Conservation (phyloP, 495 filamentous ascomycete genomes). For the Talaromyces nanjingensis region DNA sequence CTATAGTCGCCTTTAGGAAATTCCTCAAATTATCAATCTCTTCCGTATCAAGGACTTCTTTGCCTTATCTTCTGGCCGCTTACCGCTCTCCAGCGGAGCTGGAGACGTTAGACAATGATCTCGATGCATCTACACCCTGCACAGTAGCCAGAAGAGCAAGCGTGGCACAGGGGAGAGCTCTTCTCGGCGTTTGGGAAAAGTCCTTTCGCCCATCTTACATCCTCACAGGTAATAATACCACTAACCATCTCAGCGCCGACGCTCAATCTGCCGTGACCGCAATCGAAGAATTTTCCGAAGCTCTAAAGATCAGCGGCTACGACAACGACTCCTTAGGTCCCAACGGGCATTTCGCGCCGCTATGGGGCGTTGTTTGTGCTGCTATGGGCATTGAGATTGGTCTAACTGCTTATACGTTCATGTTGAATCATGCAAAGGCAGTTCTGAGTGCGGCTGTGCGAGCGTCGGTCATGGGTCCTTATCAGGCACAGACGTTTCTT, state of each 20-base stretch:
- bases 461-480: slow-evolving; percentile 84
- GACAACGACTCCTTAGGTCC: slow-evolving; percentile 26
- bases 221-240: slow-evolving; percentile 6
- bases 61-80: slow-evolving; percentile 79
- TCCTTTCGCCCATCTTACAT: slow-evolving; percentile 45
- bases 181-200: slow-evolving; percentile 85
- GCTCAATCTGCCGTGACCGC: slow-evolving; percentile 20
- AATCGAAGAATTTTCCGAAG: slow-evolving; percentile 32
- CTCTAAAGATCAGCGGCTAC: slow-evolving; percentile 26
- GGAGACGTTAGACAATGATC: slow-evolving; percentile 65
- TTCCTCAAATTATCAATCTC: slow-evolving; percentile 76
- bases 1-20: slow-evolving; percentile 48
- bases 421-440: slow-evolving; percentile 84
- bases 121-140: slow-evolving; percentile 82
- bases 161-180: slow-evolving; percentile 73
- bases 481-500: slow-evolving; percentile 79
- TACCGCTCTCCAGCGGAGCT: slow-evolving; percentile 54
- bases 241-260: slow-evolving; percentile 5
- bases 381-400: slow-evolving; percentile 53
- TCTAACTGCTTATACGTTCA: slow-evolving; percentile 76
- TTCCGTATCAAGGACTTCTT: slow-evolving; percentile 68
- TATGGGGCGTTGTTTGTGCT: slow-evolving; percentile 68
- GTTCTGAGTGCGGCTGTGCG: slow-evolving; percentile 83
- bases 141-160: slow-evolving; percentile 81
- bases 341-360: slow-evolving; percentile 66